Percentiles rank a stretch among this genome's conserved stretches.
phyloP scores from a whole-genome alignment of 768 basidiomycete species.

The Symmetrospora coprosmae region DNA sequence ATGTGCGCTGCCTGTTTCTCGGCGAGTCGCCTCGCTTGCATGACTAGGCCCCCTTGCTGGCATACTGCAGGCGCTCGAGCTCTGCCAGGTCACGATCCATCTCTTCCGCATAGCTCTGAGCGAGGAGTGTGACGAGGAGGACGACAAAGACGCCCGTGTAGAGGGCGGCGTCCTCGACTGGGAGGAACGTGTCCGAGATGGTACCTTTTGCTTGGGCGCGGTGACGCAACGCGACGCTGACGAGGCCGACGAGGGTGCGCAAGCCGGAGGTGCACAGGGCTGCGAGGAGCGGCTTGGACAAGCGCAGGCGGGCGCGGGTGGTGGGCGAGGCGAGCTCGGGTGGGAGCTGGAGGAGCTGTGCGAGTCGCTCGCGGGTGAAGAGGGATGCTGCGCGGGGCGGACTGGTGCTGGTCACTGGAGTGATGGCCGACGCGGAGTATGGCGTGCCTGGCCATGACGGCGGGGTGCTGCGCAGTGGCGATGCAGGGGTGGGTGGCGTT shows the following conservation, averaged over 20 bases:
- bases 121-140: slow-evolving; percentile 9
- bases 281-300: background rate
- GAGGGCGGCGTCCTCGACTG: background rate
- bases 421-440: too few relatives aligned
- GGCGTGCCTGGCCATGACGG: too few relatives aligned
- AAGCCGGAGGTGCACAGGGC: background rate
- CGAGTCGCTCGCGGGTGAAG: background rate
- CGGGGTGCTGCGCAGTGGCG: too few relatives aligned
- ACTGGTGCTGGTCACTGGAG: too few relatives aligned
- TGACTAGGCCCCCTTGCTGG: slow-evolving; percentile 13
- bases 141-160: background rate
- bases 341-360: slow-evolving; percentile 4
- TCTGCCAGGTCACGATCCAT: background rate
- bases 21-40: too few relatives aligned
- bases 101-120: slow-evolving; percentile 11
- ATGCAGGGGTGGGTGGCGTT: background rate
- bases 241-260: background rate
- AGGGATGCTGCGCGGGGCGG: too few relatives aligned
- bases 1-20: too few relatives aligned
- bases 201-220: too few relatives aligned
- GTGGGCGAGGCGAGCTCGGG: slow-evolving; percentile 3
- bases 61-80: slow-evolving; percentile 8
- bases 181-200: background rate
- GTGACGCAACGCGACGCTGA: too few relatives aligned
- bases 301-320: background rate